Evolutionary conservation across 768 basidiomycete species (phyloP), one percentile per base, ranked within the genome.

Genomic region (Tricholoma flavovirens): DNA sequence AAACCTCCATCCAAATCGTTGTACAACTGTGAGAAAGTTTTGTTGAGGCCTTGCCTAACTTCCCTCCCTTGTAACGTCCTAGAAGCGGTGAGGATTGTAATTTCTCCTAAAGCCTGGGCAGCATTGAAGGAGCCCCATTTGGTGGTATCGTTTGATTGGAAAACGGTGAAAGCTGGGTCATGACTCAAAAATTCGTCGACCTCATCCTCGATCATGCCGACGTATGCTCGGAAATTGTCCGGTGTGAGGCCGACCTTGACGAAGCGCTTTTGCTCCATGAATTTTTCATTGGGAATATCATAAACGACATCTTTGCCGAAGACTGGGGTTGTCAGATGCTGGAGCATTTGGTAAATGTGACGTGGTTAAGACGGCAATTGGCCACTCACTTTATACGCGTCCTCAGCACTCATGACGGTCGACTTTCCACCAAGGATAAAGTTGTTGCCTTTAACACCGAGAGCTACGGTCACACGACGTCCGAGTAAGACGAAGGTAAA

Each of bases 191-290:
- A 93, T 29, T 86, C 75, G 35, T 84, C 79, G 36, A 89, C 82
- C 66, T 89, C 88, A 38, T 90, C 79, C 57, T 84, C 84, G 55
- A 92, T 86, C 82, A 91, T 86, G 50, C 84, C 83, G 17, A 85
- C 79, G 51, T 99, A 98, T 29, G 84, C 78, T 42, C 87, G 83
- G 70, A 99, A 84, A 71, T 95, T 95, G 24, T 98, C 95, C 11
- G 83, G 84, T 10, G 93, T 90, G 19, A 99, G 83, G 21, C 97
- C 95, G 59, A 93, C 86, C 75, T 99, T 99, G 71, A 98, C 88
- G 66, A 98, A 98, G 68, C 88, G 90, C 80, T 99, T 99, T 71
- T 99, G 97, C 65, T 99, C 94, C 95, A 99, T 98, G 71, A 99
- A 86, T 45, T 90, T 74, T 48, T 95, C 90, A 70, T 98, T 98